Evolutionary conservation across 768 basidiomycete genomes (phyloP).

Genomic region (Boletus coccyginus): DNA sequence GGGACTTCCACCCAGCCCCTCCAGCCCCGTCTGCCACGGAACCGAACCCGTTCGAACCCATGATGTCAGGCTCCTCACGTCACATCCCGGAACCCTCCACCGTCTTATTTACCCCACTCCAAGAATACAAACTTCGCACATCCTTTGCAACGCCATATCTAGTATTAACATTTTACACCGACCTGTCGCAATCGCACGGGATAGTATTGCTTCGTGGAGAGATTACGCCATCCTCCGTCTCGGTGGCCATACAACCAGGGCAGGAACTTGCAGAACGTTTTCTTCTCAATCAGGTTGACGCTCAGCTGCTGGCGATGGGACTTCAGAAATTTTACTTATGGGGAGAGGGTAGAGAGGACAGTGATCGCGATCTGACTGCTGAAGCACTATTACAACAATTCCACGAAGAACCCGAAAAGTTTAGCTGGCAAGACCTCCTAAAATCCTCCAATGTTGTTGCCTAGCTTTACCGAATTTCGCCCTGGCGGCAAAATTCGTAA

Average conservation of each 20-base stretch:
- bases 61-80: constrained; percentile 15
- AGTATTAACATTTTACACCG: constrained; percentile 88
- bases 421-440: constrained; percentile 80
- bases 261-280: constrained; percentile 43
- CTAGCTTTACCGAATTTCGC: constrained; percentile 1
- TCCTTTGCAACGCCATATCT: constrained; percentile 90
- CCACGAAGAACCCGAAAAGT: constrained; percentile 74
- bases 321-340: constrained; percentile 87
- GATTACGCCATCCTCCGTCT: constrained; percentile 66
- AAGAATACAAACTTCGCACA: constrained; percentile 85
- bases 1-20: constrained; percentile 80
- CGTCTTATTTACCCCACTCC: constrained; percentile 87
- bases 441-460: constrained; percentile 37
- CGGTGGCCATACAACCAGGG: constrained; percentile 36
- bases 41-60: constrained; percentile 43
- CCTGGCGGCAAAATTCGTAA: background rate
- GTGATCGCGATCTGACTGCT: background rate
- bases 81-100: constrained; percentile 62
- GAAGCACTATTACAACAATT: constrained; percentile 62
- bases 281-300: constrained; percentile 75
- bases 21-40: constrained; percentile 48
- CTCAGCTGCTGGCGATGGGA: constrained; percentile 76
- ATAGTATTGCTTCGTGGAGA: constrained; percentile 89
- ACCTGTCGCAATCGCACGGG: constrained; percentile 75
- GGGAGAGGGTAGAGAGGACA: constrained; percentile 31